Conservation (phyloP, 108 stramenopile species). For the Hondaea fermentalgiana region DNA sequence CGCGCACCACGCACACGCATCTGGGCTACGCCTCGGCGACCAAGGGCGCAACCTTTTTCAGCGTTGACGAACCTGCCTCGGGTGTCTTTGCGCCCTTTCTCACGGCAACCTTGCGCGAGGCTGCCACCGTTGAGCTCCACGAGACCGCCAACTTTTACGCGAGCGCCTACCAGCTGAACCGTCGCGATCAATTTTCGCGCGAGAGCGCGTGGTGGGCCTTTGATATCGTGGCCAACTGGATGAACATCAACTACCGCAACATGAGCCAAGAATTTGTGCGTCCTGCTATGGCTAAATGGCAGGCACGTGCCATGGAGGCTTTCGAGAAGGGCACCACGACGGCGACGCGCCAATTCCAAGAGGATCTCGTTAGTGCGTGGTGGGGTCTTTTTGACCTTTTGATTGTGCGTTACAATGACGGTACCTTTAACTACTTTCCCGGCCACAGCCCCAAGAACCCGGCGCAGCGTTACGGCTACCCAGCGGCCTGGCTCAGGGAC, state of each 20-base stretch:
- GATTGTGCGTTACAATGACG: slow-evolving; percentile 10
- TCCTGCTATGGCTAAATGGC: not conserved
- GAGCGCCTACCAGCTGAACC: not conserved
- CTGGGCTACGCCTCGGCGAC: not conserved
- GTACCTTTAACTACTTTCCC: not conserved
- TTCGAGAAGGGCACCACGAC: slow-evolving; percentile 3
- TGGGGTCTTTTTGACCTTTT: not conserved
- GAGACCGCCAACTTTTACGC: not conserved
- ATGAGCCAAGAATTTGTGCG: not conserved
- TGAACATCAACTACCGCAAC: slow-evolving; percentile 6
- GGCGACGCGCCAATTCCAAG: not conserved
- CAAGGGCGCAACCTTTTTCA: not conserved
- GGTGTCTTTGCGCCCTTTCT: not conserved
- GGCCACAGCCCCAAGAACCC: not conserved
- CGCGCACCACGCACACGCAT: not conserved
- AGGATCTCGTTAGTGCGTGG: not conserved
- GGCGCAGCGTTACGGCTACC: not conserved
- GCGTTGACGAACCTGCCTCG: not conserved
- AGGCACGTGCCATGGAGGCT: not conserved
- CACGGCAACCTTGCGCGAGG: not conserved
- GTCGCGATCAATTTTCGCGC: not conserved
- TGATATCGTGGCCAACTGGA: slow-evolving; percentile 2
- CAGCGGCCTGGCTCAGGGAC: slow-evolving; percentile 5
- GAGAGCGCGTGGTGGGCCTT: slow-evolving; percentile 13
- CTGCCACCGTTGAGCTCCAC: not conserved